A percentile compares a stretch with the other conserved stretches of the same genome.
Evolutionary conservation across 345 rosid species (phyloP).

Genomic region (Iberis pinnata): DNA sequence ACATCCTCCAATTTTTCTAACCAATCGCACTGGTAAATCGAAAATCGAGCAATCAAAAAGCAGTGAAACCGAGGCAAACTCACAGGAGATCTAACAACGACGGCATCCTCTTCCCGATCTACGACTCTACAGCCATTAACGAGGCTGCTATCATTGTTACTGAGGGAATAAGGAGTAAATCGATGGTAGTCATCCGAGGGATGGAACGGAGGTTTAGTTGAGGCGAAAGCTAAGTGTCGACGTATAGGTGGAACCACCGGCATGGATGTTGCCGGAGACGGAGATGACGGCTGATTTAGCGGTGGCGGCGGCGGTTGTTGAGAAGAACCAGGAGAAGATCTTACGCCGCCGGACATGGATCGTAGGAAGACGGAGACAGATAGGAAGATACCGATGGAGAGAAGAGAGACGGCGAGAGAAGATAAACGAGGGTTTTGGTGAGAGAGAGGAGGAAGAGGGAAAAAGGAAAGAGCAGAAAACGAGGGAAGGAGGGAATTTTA

Average conservation of each 20-base stretch:
- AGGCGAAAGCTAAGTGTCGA: constrained; percentile 66
- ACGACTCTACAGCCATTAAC: constrained; percentile 16
- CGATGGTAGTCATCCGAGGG: constrained; percentile 64
- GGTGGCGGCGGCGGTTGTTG: constrained; percentile 36
- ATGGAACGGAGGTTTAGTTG: constrained; percentile 66
- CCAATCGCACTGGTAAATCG: constrained; percentile 5
- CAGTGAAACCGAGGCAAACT: constrained; percentile 26
- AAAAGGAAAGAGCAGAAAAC: constrained; percentile 42
- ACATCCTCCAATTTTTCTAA: neutral
- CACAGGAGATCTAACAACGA: constrained; percentile 77
- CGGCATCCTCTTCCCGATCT: constrained; percentile 54
- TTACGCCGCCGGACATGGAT: constrained; percentile 49
- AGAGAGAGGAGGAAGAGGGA: constrained; percentile 14
- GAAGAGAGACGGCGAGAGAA: constrained; percentile 9
- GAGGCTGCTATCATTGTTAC: constrained; percentile 1
- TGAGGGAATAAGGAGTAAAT: constrained; percentile 36
- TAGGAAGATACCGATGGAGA: constrained; percentile 41
- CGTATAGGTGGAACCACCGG: constrained; percentile 64
- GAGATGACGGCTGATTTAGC: constrained; percentile 28
- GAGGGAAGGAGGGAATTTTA: constrained; percentile 69
- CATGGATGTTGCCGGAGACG: constrained; percentile 22
- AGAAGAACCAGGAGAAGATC: constrained; percentile 39
- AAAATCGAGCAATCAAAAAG: constrained; percentile 8
- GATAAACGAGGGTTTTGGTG: constrained; percentile 23
- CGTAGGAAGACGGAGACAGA: constrained; percentile 27